Percentiles rank a stretch among this genome's conserved stretches.
These are phyloP conservation scores for Opeltia flavorubescens DNA, from an alignment of 495 filamentous ascomycete species.

Conservation along the genomic window DNA sequence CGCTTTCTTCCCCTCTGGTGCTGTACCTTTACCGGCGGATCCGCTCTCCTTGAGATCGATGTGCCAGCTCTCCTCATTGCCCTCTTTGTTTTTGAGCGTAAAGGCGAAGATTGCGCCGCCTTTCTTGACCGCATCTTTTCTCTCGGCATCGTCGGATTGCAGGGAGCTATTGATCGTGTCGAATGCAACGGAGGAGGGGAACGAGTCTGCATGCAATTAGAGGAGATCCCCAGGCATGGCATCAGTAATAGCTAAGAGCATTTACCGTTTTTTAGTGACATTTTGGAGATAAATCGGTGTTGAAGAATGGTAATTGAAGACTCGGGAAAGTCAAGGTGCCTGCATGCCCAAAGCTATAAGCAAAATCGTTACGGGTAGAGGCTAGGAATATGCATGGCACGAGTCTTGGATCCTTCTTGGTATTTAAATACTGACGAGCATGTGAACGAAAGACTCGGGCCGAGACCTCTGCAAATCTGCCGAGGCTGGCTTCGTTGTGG, in stretches of 20 bases:
- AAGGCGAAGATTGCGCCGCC: constrained; percentile 84
- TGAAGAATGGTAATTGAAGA: background rate
- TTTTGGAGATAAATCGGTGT: constrained; percentile 17
- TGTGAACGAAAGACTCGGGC: too few relatives aligned
- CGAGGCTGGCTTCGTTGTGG: too few relatives aligned
- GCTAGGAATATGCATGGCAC: too few relatives aligned
- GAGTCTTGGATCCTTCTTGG: too few relatives aligned
- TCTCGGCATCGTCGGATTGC: constrained; percentile 50
- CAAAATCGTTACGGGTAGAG: too few relatives aligned
- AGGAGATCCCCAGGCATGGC: background rate
- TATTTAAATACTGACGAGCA: too few relatives aligned
- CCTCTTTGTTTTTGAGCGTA: constrained; percentile 73
- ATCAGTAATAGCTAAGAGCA: background rate
- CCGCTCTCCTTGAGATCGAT: constrained; percentile 91
- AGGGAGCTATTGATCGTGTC: constrained; percentile 73
- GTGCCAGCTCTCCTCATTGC: constrained; percentile 73
- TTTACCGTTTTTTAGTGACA: constrained; percentile 76
- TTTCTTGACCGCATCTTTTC: constrained; percentile 76
- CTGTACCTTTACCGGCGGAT: constrained; percentile 58
- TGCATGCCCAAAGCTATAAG: background rate
- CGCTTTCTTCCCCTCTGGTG: constrained; percentile 56
- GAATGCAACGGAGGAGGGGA: constrained; percentile 84
- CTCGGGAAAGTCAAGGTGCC: background rate
- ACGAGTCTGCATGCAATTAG: constrained; percentile 45
- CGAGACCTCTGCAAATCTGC: too few relatives aligned